A percentile compares a stretch with the other conserved stretches of the same genome.
These are phyloP conservation scores for Cladophialophora psammophila DNA, from an alignment of 2,329 filamentous ascomycete species.

Conservation along the genomic window DNA sequence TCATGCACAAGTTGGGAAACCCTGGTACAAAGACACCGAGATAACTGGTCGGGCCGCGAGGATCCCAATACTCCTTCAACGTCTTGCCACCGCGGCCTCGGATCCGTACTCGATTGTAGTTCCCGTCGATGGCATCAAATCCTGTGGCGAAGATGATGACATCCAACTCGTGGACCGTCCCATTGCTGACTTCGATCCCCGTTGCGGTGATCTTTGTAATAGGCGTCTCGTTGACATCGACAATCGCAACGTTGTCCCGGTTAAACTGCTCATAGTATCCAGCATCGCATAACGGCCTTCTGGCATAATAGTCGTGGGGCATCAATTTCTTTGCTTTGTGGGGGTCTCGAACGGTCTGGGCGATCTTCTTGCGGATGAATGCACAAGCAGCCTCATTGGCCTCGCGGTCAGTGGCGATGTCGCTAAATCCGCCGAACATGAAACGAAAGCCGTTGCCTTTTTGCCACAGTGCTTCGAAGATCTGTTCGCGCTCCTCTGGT, in stretches of 20 bases:
- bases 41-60: constrained; percentile 44
- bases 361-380: constrained; percentile 63
- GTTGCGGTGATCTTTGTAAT: constrained; percentile 51
- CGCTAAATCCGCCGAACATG: constrained; percentile 61
- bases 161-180: constrained; percentile 49
- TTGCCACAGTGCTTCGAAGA: constrained; percentile 59
- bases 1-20: constrained; percentile 59
- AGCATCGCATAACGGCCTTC: constrained; percentile 28
- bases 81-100: constrained; percentile 41
- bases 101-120: constrained; percentile 45
- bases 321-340: constrained; percentile 42
- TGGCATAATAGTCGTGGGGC: constrained; percentile 28
- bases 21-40: constrained; percentile 51
- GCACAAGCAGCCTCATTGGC: constrained; percentile 62
- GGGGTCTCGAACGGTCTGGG: constrained; percentile 60
- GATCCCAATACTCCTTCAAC: constrained; percentile 46
- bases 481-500: constrained; percentile 47
- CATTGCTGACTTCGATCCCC: constrained; percentile 51
- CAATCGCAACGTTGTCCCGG: constrained; percentile 54
- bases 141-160: constrained; percentile 43
- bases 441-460: constrained; percentile 61
- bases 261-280: constrained; percentile 56
- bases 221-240: constrained; percentile 52
- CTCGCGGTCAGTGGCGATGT: constrained; percentile 53
- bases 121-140: constrained; percentile 48